Base-by-base conservation (phyloP, 139 green algal genomes). In the Pedinophyceae sp. region DNA sequence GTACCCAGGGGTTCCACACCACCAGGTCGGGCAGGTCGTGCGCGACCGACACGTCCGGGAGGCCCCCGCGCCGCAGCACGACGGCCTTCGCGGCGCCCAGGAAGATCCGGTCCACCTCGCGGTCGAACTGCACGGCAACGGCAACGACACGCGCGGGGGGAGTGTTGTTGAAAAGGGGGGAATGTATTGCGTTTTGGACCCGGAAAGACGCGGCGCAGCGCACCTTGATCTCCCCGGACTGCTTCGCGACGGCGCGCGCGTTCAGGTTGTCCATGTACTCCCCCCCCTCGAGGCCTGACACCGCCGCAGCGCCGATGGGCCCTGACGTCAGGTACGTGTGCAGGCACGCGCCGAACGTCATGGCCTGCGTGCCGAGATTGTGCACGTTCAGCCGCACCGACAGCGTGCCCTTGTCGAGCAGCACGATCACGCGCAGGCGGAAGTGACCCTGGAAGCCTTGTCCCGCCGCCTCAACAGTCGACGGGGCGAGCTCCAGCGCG, bases 301-400 rank as follows among this genome's bases (percentile, higher is more conserved):
- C 69, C 0, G 20, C 13, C 23, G 38, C 63, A 20, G 18, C 28
- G 16, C n/a, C 13, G 50, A 81, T 76, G 62, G 63, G 38, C 15
- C 87, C 59, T n/a, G n/a, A n/a, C 0, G 20, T 23, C 45, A 81
- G 81, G 65, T 93, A 93, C n/a, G 82, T 92, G 77, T 93, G 84
- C 47, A 93, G 67, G 2, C 82, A 83, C 2, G 65, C 48, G 0
- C 80, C 90, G 65, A 88, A 87, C 26, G 62, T 22, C 28, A 93
- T 58, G 0, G 56, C 27, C 23, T 53, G 39, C 18, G 20, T 17
- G 19, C 57, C 66, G 0, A 25, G 51, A 54, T 79, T 82, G 0
- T 24, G 22, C 19, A 70, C 69, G 2, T 48, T 25, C 29, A 80
- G 27, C 28, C 55, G 26, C 50, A 74, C 64, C 25, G 51, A 57